Evolutionary conservation across 176 grass and related monocot species (phyloP).

Genomic region (Bonia amplexicaulis): DNA sequence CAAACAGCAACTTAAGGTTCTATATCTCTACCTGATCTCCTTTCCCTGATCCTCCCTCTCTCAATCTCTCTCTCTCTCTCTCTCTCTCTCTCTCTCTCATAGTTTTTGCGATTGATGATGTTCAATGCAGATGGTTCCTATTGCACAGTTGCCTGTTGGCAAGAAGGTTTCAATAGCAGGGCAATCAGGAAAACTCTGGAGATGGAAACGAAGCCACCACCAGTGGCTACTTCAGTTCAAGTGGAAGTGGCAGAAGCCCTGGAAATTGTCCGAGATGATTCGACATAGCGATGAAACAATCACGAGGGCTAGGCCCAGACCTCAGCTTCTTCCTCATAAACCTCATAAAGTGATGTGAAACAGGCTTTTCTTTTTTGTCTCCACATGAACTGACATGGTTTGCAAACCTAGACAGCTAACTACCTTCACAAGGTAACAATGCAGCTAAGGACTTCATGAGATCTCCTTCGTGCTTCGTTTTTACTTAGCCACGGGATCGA

Average conservation of each 20-base stretch:
- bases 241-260: constrained; percentile 99
- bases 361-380: constrained; percentile 32
- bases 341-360: constrained; percentile 57
- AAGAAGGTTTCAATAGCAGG: constrained; percentile 69
- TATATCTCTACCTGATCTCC: not conserved
- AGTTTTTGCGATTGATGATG: not conserved
- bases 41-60: not conserved
- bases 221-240: constrained; percentile 97
- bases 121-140: constrained; percentile 80
- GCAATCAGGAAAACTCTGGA: constrained; percentile 92
- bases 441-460: constrained; percentile 37
- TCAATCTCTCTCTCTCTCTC: not conserved
- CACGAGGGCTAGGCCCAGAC: constrained; percentile 64
- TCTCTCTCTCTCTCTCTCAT: not conserved
- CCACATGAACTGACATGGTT: constrained; percentile 38
- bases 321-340: constrained; percentile 42
- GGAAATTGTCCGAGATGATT: constrained; percentile 91
- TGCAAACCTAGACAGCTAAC: constrained; percentile 52
- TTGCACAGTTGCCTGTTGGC: constrained; percentile 50
- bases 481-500: constrained; percentile 60
- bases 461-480: constrained; percentile 56
- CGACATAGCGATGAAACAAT: constrained; percentile 83
- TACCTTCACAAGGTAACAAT: constrained; percentile 48
- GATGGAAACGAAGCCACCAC: constrained; percentile 99
- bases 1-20: constrained; percentile 78